A percentile compares a stretch with the other conserved stretches of the same genome.
phyloP scores from a whole-genome alignment of 2,329 filamentous ascomycete species.

The Madurella mycetomatis region DNA sequence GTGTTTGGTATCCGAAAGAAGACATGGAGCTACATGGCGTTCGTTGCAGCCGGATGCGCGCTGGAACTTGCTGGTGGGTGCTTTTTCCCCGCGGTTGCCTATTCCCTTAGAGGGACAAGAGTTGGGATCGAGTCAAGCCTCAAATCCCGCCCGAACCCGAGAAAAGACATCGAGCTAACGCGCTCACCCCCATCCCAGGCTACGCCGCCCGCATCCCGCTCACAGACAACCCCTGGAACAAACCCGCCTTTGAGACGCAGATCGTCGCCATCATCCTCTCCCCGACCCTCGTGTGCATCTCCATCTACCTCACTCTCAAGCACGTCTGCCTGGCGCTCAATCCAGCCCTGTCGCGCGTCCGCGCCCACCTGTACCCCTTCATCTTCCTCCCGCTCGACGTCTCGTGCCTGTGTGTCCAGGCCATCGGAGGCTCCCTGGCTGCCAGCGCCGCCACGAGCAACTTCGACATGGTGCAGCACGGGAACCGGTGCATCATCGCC shows the following conservation, averaged over 20 bases:
- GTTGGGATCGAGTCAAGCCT: no score
- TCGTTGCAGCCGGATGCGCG: slow-evolving; percentile 45
- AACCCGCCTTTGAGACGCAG: slow-evolving; percentile 52
- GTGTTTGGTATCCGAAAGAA: slow-evolving; percentile 44
- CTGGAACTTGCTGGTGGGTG: slow-evolving; percentile 47
- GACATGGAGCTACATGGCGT: slow-evolving; percentile 52
- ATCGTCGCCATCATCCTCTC: slow-evolving; percentile 56
- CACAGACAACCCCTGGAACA: slow-evolving; percentile 51
- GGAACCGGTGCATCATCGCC: slow-evolving; percentile 51
- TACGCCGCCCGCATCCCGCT: slow-evolving; percentile 51
- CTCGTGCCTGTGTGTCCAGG: slow-evolving; percentile 55
- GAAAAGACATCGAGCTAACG: no score
- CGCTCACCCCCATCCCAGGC: slow-evolving; percentile 32
- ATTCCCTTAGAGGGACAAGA: neutral
- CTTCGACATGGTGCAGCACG: slow-evolving; percentile 37
- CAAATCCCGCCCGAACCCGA: no score
- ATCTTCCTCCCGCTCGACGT: slow-evolving; percentile 58
- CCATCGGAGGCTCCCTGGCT: slow-evolving; percentile 53
- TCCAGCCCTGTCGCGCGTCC: slow-evolving; percentile 47
- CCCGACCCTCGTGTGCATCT: slow-evolving; percentile 58
- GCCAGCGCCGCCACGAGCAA: slow-evolving; percentile 40
- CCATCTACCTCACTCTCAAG: slow-evolving; percentile 61
- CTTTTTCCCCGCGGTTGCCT: neutral
- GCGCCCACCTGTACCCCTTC: slow-evolving; percentile 49
- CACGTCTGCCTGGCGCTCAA: slow-evolving; percentile 50